These are phyloP conservation scores for Nothophaeocryptopus gaeumannii DNA, from an alignment of 2,329 filamentous ascomycete genomes.

Conservation along the genomic window DNA sequence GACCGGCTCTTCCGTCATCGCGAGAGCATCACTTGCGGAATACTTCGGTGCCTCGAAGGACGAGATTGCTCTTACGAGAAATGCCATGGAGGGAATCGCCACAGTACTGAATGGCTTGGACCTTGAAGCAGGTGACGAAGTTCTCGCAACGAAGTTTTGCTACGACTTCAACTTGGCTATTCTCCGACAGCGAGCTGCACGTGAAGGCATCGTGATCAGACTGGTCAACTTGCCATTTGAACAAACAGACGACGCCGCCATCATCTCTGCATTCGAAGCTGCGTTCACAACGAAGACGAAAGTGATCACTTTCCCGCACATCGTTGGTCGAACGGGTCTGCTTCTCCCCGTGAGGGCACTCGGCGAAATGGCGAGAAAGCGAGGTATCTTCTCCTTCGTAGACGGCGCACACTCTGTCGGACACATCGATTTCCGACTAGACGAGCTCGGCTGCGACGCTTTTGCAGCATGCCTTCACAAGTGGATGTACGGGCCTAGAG, in stretches of 20 bases:
- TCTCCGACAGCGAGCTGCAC: neutral
- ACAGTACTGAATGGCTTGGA: neutral
- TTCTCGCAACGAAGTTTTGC: neutral
- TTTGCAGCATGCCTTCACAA: slow-evolving; percentile 1
- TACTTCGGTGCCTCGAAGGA: neutral
- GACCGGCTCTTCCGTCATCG: neutral
- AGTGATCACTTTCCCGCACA: neutral
- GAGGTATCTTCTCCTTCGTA: neutral
- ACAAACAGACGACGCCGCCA: neutral
- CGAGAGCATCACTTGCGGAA: neutral
- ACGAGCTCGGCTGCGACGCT: neutral
- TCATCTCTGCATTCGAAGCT: neutral
- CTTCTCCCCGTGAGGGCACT: neutral
- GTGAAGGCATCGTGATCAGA: neutral
- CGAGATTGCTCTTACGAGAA: neutral
- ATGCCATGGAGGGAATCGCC: slow-evolving; percentile 1
- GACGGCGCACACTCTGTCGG: neutral
- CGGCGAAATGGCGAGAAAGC: neutral
- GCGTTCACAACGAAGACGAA: neutral
- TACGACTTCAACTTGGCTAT: slow-evolving; percentile 3
- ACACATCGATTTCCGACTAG: neutral
- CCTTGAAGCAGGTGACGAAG: neutral
- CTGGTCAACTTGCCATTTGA: neutral
- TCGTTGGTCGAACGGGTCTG: neutral
- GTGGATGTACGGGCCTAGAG: slow-evolving; percentile 1